Conservation (phyloP, 2,329 filamentous ascomycete genomes). For the Thelonectria rubi region DNA sequence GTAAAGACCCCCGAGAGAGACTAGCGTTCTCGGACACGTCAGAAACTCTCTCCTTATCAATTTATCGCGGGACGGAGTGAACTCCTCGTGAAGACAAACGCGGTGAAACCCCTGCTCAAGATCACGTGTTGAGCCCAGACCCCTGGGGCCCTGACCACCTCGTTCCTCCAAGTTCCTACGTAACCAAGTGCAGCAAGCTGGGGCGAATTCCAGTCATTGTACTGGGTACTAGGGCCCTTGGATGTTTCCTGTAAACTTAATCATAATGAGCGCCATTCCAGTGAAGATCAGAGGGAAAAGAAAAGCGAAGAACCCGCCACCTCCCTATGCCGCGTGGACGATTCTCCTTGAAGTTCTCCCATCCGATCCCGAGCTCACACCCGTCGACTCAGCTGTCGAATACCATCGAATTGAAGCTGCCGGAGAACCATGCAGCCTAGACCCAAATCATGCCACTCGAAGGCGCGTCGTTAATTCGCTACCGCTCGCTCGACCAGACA, state of each 20-base stretch:
- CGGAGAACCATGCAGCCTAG: slow-evolving; percentile 21
- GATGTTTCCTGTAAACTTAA: background rate
- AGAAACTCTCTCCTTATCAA: background rate
- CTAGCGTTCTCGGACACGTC: too few relatives aligned
- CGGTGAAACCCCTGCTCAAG: too few relatives aligned
- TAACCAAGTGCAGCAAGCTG: too few relatives aligned
- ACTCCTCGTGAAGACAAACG: too few relatives aligned
- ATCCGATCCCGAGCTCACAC: background rate
- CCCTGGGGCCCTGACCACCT: too few relatives aligned
- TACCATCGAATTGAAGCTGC: slow-evolving; percentile 1
- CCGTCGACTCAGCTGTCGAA: background rate
- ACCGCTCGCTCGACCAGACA: slow-evolving; percentile 30
- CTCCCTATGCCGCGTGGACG: background rate
- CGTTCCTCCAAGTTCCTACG: background rate
- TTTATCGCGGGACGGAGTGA: too few relatives aligned
- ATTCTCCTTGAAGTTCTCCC: background rate
- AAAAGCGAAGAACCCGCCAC: background rate
- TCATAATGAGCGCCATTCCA: background rate
- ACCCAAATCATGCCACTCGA: slow-evolving; percentile 31
- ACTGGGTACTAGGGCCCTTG: background rate
- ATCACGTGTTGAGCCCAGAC: too few relatives aligned
- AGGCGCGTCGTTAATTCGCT: slow-evolving; percentile 33
- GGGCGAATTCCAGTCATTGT: background rate
- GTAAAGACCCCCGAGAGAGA: too few relatives aligned
- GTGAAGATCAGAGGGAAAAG: background rate